Percentiles rank a stretch among this genome's conserved stretches.
phyloP scores from a whole-genome alignment of 2,329 filamentous ascomycete genomes.

The Microcyclospora tardicrescens region DNA sequence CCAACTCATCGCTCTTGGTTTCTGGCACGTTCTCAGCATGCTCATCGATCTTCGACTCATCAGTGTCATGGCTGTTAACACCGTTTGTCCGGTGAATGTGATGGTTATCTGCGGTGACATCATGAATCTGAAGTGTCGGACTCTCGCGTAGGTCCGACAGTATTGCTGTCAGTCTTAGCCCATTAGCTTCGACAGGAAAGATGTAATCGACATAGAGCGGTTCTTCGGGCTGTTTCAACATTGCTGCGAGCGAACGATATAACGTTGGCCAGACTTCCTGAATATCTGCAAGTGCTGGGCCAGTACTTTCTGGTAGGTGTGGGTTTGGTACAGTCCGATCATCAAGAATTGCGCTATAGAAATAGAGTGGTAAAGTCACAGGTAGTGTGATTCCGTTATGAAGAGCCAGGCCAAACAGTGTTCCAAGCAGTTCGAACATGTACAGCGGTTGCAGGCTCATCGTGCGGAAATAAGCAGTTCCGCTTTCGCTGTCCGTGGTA shows the following conservation, averaged over 20 bases:
- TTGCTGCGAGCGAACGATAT: too few relatives aligned
- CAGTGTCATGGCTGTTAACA: too few relatives aligned
- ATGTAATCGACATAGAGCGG: constrained; percentile 53
- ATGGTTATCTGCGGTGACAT: not conserved
- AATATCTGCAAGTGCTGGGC: too few relatives aligned
- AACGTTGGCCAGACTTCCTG: too few relatives aligned
- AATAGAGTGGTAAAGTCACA: constrained; percentile 69
- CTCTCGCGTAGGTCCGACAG: too few relatives aligned
- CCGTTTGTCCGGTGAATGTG: too few relatives aligned
- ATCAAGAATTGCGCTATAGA: constrained; percentile 70
- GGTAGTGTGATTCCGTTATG: constrained; percentile 91
- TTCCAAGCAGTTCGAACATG: constrained; percentile 79
- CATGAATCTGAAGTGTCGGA: constrained; percentile 23
- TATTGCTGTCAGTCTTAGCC: constrained; percentile 26
- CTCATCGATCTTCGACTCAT: too few relatives aligned
- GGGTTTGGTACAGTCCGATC: constrained; percentile 36
- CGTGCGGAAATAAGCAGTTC: constrained; percentile 79
- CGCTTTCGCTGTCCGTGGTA: constrained; percentile 59
- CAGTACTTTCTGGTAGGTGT: too few relatives aligned
- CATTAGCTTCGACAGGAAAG: constrained; percentile 57
- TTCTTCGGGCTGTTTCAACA: too few relatives aligned
- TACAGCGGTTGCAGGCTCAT: constrained; percentile 69
- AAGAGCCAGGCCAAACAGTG: constrained; percentile 77
- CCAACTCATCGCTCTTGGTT: too few relatives aligned
- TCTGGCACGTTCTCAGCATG: too few relatives aligned